Base-by-base conservation (phyloP, 257 asterid genomes). In the Solanum paucissectum region DNA sequence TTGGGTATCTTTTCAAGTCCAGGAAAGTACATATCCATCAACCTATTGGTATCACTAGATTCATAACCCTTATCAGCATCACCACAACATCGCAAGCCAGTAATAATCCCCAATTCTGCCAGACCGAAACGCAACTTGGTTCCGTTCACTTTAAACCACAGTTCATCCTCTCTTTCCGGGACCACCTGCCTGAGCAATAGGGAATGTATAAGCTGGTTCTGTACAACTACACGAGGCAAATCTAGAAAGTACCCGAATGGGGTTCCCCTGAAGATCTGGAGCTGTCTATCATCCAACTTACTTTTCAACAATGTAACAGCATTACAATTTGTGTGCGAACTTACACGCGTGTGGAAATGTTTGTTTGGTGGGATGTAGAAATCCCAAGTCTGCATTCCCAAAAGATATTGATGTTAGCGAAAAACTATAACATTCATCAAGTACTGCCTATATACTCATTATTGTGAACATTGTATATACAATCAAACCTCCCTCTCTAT, bases 61-160 rank as follows among this genome's bases (percentile, higher is more conserved):
- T 81, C 85, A 46, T 81, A 81, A 18, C 66, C 85, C 27, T 81
- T 81, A 81, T 81, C 85, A 81, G 85, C 85, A 46, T 81, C 85
- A 46, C 85, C 85, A 46, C 40, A 25, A 46, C 85, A 81, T 81
- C 12, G 36, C 68, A 81, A 81, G 52, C 85, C 85, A 81, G 85
- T 81, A 46, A 81, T 46, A 81, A 81, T 81, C 42, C 85, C 85
- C 42, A 81, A 6, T 46, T 81, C 85, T 46, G 18, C 10, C 68
- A 81, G 42, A 44, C 85, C 3, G 7, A 81, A 81, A 27, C 68
- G 42, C 85, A 81, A 81, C 68, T 27, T 81, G 85, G 85, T 81
- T 18, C 85, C 85, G 14, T 46, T 81, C 40, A 81, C 85, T 44
- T 81, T 46, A 81, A 81, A 81, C 68, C 85, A 81, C 16, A 81